These are phyloP conservation scores for Aspergillus terreus DNA, from an alignment of 2,329 filamentous ascomycete genomes.

Conservation along the genomic window DNA sequence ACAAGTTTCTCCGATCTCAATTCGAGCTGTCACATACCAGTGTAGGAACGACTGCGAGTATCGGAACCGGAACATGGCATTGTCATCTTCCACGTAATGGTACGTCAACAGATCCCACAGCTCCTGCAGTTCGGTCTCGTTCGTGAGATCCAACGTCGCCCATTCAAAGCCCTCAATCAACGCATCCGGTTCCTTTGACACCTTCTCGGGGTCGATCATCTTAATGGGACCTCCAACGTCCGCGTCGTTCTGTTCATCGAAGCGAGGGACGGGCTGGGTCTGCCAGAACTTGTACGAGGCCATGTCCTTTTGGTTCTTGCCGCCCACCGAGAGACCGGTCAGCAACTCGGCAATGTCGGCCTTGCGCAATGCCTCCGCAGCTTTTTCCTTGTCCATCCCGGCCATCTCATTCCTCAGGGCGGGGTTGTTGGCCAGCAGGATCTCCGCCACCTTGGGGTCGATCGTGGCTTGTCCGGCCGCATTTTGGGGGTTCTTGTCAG, in stretches of 20 bases:
- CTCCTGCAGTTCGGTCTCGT: conserved; percentile 76
- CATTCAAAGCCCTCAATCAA: conserved; percentile 87
- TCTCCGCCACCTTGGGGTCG: conserved; percentile 35
- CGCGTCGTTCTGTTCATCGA: conserved; percentile 54
- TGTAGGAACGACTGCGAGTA: conserved; percentile 86
- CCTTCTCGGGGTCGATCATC: conserved; percentile 70
- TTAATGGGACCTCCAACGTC: conserved; percentile 79
- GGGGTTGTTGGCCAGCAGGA: conserved; percentile 48
- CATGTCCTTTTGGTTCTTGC: conserved; percentile 95
- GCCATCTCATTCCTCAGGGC: conserved; percentile 70
- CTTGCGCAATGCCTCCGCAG: conserved; percentile 48
- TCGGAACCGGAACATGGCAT: conserved; percentile 96
- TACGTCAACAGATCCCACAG: conserved; percentile 86
- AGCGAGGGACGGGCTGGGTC: conserved; percentile 90
- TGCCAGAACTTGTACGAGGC: conserved; percentile 98
- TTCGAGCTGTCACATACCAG: conserved; percentile 57
- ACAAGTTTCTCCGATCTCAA: neutral
- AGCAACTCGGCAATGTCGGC: conserved; percentile 47
- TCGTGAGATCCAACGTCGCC: conserved; percentile 81
- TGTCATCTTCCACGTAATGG: conserved; percentile 96
- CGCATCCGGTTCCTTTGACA: conserved; percentile 71
- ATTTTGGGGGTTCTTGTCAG: conserved; percentile 22
- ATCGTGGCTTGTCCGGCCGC: conserved; percentile 26
- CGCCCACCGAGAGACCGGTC: conserved; percentile 61
- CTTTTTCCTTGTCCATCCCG: conserved; percentile 62